Conservation (phyloP, 2,329 filamentous ascomycete species). For the Phyllosticta citribraziliensis region DNA sequence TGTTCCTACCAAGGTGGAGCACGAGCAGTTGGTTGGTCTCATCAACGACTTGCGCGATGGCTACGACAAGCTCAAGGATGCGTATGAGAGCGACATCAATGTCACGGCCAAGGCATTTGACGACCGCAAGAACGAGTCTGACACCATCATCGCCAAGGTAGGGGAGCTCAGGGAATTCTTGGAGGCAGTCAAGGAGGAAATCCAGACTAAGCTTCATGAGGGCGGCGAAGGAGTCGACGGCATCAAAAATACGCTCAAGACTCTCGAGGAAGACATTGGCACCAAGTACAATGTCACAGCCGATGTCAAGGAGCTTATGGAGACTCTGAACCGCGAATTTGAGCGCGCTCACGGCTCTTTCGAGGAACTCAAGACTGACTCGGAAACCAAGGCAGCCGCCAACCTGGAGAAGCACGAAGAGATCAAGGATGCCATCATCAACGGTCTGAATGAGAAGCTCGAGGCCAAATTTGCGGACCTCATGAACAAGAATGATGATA, state of each 20-base stretch:
- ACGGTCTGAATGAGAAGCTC: constrained; percentile 46
- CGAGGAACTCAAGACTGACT: constrained; percentile 70
- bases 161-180: constrained; percentile 68
- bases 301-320: constrained; percentile 52
- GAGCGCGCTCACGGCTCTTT: constrained; percentile 76
- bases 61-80: constrained; percentile 60
- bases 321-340: constrained; percentile 74
- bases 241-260: constrained; percentile 52
- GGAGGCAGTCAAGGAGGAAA: constrained; percentile 65
- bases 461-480: constrained; percentile 76
- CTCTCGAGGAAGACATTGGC: constrained; percentile 57
- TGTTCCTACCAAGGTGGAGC: constrained; percentile 66
- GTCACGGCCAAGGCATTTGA: constrained; percentile 71
- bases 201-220: constrained; percentile 68
- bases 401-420: constrained; percentile 52
- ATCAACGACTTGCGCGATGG: constrained; percentile 43
- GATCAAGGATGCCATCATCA: constrained; percentile 43
- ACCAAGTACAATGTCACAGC: constrained; percentile 33
- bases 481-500: constrained; percentile 79
- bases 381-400: constrained; percentile 50
- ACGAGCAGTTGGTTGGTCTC: constrained; percentile 51
- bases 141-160: constrained; percentile 66
- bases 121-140: constrained; percentile 74
- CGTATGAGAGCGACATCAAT: constrained; percentile 63
- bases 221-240: constrained; percentile 57